Evolutionary conservation across 805 yeast genomes (phyloP).

Genomic region (Saccharomycopsis guyanensis): DNA sequence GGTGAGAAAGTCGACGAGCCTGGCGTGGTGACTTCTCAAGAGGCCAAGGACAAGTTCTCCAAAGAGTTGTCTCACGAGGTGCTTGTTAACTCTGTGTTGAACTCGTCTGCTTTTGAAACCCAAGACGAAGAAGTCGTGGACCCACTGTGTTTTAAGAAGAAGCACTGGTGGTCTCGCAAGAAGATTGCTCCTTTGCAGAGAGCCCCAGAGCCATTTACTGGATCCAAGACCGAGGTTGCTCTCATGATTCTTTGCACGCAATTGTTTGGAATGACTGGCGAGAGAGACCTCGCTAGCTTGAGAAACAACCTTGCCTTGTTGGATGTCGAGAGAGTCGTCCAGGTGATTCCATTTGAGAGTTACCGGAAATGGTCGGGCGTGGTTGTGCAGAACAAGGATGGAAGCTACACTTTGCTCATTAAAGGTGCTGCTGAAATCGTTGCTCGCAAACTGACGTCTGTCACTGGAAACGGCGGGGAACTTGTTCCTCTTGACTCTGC

Average conservation of each 20-base stretch:
- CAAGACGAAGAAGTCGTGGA: constrained; percentile 25
- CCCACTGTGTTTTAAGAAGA: constrained; percentile 20
- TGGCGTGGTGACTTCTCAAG: constrained; percentile 20
- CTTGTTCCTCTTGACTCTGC: background rate
- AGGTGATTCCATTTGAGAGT: constrained; percentile 85
- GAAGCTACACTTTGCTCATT: constrained; percentile 53
- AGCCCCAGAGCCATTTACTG: constrained; percentile 58
- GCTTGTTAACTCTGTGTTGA: constrained; percentile 57
- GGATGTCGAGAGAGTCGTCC: constrained; percentile 41
- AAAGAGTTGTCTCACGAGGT: constrained; percentile 24
- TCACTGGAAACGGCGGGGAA: constrained; percentile 21
- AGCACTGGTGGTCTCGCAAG: constrained; percentile 25
- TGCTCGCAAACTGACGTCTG: constrained; percentile 7
- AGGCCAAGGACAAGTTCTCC: constrained; percentile 17
- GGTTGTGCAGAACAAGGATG: constrained; percentile 39
- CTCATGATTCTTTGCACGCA: constrained; percentile 59
- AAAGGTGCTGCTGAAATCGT: constrained; percentile 97
- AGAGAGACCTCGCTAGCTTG: constrained; percentile 39
- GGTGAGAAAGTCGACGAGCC: constrained; percentile 18
- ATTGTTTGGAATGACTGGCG: constrained; percentile 39
- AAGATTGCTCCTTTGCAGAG: constrained; percentile 12
- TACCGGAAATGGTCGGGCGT: constrained; percentile 89
- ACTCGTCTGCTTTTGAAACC: constrained; percentile 88
- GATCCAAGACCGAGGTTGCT: constrained; percentile 94
- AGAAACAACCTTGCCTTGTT: constrained; percentile 29